phyloP scores from a whole-genome alignment of 306 rosid species.

The Oxytropis ochrocephala region DNA sequence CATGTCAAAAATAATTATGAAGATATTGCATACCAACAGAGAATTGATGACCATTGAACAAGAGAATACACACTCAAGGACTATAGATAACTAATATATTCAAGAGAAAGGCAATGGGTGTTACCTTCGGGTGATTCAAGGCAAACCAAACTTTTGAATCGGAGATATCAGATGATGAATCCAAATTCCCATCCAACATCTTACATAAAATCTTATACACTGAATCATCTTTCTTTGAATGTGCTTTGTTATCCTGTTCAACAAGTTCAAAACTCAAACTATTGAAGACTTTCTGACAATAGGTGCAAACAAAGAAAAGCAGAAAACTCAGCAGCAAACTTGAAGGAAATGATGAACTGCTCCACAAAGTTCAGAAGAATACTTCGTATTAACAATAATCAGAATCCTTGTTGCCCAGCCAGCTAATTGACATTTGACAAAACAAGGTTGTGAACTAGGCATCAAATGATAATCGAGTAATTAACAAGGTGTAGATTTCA shows the following conservation, averaged over 20 bases:
- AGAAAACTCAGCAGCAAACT: constrained; percentile 32
- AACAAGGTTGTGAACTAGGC: too few species aligned
- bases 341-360: constrained; percentile 69
- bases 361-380: constrained; percentile 69
- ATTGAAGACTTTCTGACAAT: neutral
- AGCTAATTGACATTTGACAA: too few species aligned
- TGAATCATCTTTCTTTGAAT: constrained; percentile 50
- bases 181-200: constrained; percentile 60
- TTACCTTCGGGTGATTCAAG: constrained; percentile 82
- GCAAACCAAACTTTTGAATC: constrained; percentile 73
- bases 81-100: constrained; percentile 2
- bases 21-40: neutral
- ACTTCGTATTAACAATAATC: constrained; percentile 47
- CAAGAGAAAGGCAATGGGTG: neutral
- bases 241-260: constrained; percentile 44
- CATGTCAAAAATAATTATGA: constrained; percentile 11
- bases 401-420: too few species aligned
- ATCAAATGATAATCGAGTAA: too few species aligned
- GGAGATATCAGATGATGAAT: constrained; percentile 36
- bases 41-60: neutral
- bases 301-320: neutral
- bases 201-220: constrained; percentile 46
- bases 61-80: constrained; percentile 7
- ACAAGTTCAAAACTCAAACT: too few species aligned
- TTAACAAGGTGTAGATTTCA: neutral